phyloP scores from a whole-genome alignment of 176 grass and related monocot genomes.

The Rhynchospora pubera region DNA sequence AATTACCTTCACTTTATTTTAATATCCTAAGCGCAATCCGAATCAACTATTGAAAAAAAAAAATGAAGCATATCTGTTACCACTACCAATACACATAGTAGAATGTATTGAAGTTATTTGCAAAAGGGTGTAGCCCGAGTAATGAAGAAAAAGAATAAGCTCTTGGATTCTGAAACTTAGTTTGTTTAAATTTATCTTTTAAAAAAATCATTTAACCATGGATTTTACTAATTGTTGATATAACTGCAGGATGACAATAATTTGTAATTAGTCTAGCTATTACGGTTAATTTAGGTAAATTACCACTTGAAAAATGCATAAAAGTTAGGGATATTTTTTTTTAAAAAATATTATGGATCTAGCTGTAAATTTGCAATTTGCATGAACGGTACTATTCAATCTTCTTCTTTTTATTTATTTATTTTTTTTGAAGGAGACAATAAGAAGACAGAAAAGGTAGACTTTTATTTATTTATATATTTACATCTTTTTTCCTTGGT shows the following conservation, averaged over 20 bases:
- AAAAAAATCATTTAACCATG: background rate
- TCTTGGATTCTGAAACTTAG: background rate
- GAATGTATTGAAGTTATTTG: background rate
- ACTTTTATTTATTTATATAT: background rate
- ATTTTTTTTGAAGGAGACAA: background rate
- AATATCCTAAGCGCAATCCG: background rate
- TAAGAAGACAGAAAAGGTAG: background rate
- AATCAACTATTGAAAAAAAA: background rate
- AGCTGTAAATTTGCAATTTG: background rate
- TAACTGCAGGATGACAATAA: too few relatives aligned
- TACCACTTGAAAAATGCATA: background rate
- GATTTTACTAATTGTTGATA: background rate
- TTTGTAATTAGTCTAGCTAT: background rate
- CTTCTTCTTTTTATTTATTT: background rate
- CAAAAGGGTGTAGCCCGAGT: background rate
- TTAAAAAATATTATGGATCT: too few relatives aligned
- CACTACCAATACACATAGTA: background rate
- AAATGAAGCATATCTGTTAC: background rate
- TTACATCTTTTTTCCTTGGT: background rate
- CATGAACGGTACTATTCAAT: background rate
- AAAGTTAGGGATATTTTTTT: background rate
- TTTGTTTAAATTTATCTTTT: background rate
- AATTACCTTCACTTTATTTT: background rate
- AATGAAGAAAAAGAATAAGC: background rate
- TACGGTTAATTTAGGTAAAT: background rate